Evolutionary conservation across 1,284 basidiomycete genomes (phyloP), one percentile per base, ranked within the genome.

Genomic region (Schizophyllum amplum): DNA sequence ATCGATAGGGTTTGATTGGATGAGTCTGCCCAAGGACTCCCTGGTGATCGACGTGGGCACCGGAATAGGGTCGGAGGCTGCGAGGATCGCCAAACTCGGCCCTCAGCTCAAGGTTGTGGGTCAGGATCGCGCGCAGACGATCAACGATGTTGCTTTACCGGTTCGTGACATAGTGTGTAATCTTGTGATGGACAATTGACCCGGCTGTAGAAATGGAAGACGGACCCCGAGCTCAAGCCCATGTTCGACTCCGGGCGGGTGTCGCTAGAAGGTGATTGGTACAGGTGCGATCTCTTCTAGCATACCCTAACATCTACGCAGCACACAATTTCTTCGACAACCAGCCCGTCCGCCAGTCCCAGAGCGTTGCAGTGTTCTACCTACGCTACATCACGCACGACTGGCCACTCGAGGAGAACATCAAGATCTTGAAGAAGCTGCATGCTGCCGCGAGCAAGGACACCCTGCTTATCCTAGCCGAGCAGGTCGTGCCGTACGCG

Each of bases 391-490:
- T 67, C 54, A 59, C 63, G 2, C 68, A 70, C 59, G 65, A 69
- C 59, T 69, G 67, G 67, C 53, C 61, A 20, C 64, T 65, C 58
- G 50, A 52, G 13, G 56, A 65, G 13, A 60, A 58, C 27, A 22
- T 55, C 25, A 58, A 59, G 53, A 68, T 71, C 54, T 61, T 72
- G 22, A 57, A 51, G 15, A 61, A 63, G 7, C 63, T 71, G 46
- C 61, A 63, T 6, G 63, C 59, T 1, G 66, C 64, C 4, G 66
- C 69, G 6, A 51, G 46, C 0, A 53, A 63, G 1, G 33, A 55
- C 11, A 66, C 70, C 5, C 59, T 61, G 47, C 64, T 71, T n/a
- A 47, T 72, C 51, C 51, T 71, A 17, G 57, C 68, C 51, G 69
- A 72, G 50, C 26, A 55, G 57, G 53, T 63, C 47, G 48, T 63